Base-by-base conservation (phyloP, 2,329 filamentous ascomycete species). In the Pseudogymnoascus sp. region DNA sequence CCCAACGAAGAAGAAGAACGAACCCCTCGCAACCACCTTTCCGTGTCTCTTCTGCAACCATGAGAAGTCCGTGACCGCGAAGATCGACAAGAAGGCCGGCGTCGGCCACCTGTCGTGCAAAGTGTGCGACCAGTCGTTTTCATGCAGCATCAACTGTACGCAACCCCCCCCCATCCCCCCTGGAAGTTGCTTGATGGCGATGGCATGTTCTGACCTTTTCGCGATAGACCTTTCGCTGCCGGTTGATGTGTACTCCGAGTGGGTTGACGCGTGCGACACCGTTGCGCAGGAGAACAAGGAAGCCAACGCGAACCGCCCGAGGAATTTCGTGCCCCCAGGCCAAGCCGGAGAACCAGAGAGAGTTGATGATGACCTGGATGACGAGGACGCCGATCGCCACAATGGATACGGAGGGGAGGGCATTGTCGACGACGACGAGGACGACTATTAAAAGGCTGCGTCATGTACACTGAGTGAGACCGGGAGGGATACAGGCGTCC, bases 31-130 rank as follows among this genome's bases (percentile, higher is more conserved):
- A 3, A 93, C 90, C 2, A 85, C 86, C n/a, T 99, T 99, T 76
- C 91, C 93, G 64, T 99, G 95, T 75, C 86, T 99, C 54, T 99
- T 99, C 79, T 99, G 95, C 82, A 97, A 97, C 75, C 93, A 97
- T 77, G 95, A 97, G 74, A 95, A 91, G 69, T 91, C 93, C 0
- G 90, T 99, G 62, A 83, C 86, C 29, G 90, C 97, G 69, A 95
- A 96, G 76, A 83, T 99, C 61, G 92, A 99, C 75, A 96, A 96
- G 81, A 97, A 97, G 75, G 81, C 86, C 29, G 91, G 91, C 61
- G 83, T 96, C 39, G 95, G 93, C 57, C 85, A 89, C 66, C 81
- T 99, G 26, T 86, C 88, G 65, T 99, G 95, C 80, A 96, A 93
- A 75, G 86, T 96, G 62, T 99, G 95, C 76, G 93, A 91, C 2